phyloP scores from a whole-genome alignment of 192 early-diverging fungal genomes.

The Umbelopsis isabellina region DNA sequence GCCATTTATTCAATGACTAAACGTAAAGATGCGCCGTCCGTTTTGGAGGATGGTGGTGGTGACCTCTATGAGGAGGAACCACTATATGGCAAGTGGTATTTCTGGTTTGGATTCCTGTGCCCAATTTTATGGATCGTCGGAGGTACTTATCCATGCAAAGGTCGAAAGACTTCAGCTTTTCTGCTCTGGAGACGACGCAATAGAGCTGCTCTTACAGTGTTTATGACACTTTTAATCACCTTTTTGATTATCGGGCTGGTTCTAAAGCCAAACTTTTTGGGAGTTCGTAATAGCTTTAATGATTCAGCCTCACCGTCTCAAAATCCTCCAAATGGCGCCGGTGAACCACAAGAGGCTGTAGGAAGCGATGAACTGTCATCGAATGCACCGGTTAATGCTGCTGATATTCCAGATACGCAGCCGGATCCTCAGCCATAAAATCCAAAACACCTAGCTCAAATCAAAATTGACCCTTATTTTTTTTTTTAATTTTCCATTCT shows the following conservation, averaged over 20 bases:
- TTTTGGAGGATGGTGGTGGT: background rate
- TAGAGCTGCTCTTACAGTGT: background rate
- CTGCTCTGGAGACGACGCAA: constrained; percentile 1
- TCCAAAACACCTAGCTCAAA: constrained; percentile 1
- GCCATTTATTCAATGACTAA: background rate
- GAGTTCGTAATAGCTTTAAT: background rate
- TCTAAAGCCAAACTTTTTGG: constrained; percentile 13
- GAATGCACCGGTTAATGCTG: constrained; percentile 10
- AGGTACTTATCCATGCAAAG: constrained; percentile 3
- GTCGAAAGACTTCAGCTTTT: background rate
- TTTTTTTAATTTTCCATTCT: background rate
- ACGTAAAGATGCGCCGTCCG: background rate
- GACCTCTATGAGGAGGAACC: background rate
- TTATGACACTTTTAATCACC: background rate
- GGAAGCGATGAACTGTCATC: background rate
- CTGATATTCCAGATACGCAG: background rate
- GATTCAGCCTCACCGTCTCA: background rate
- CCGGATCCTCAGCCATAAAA: too few relatives aligned
- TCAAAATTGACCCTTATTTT: constrained; percentile 5
- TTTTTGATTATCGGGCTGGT: background rate
- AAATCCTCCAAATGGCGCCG: background rate
- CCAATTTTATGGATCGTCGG: constrained; percentile 2
- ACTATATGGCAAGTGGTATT: constrained; percentile 6
- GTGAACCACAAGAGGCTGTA: too few relatives aligned
- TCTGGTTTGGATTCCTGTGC: background rate